phyloP scores from a whole-genome alignment of 495 filamentous ascomycete genomes.

The Diplogelasinospora grovesii region DNA sequence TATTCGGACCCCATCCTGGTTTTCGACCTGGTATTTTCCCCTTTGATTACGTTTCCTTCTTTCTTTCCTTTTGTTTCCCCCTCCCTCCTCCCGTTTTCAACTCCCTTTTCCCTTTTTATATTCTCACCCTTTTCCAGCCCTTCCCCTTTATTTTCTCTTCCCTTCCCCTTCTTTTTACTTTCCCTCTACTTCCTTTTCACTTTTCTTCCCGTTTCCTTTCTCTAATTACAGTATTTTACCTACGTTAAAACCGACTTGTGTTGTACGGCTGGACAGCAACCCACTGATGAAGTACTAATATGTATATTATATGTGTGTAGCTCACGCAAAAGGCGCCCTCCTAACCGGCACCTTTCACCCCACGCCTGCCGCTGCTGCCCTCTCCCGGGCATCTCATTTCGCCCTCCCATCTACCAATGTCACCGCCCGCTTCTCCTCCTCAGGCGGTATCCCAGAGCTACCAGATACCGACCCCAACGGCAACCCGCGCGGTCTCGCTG shows the following conservation, averaged over 20 bases:
- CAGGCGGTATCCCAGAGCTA: slow-evolving; percentile 45
- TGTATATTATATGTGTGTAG: slow-evolving; percentile 20
- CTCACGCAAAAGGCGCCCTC: slow-evolving; percentile 46
- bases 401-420: slow-evolving; percentile 38
- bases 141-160: no score
- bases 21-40: slow-evolving; percentile 36
- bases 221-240: no score
- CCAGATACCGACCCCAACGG: slow-evolving; percentile 43
- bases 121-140: neutral
- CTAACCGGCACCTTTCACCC: slow-evolving; percentile 46
- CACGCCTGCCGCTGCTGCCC: slow-evolving; percentile 29
- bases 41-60: no score
- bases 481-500: slow-evolving; percentile 43
- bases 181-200: no score
- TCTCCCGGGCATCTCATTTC: slow-evolving; percentile 47
- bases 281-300: no score
- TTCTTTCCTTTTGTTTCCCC: no score
- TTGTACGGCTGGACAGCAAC: no score
- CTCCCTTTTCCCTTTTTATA: neutral
- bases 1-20: slow-evolving; percentile 40
- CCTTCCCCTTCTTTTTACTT: no score
- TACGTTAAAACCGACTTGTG: no score
- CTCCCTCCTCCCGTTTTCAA: neutral
- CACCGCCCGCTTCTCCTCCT: slow-evolving; percentile 45
- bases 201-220: no score